Evolutionary conservation across 2,329 filamentous ascomycete species (phyloP), one percentile per base, ranked within the genome.

Genomic region (Phoma sp.): DNA sequence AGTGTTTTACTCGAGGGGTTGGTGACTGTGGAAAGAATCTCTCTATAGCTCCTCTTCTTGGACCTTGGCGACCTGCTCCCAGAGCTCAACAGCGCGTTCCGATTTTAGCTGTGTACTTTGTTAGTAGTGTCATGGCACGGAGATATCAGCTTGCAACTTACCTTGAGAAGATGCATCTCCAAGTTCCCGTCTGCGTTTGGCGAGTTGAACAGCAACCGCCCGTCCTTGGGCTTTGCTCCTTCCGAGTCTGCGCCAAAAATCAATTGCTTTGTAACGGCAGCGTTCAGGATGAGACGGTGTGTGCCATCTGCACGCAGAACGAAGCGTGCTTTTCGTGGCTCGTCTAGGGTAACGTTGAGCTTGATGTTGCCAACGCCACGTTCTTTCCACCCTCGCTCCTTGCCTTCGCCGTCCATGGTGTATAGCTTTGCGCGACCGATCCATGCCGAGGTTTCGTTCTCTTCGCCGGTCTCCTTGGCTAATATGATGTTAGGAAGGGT

Each of bases 221-320:
- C 91, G 58, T 89, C 84, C 37, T 84, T 86, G 27, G 91, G 87
- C 65, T 89, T 89, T 46, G 78, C 77, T 43, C 85, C 84, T 36
- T 76, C 72, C 4, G 77, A 70, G 59, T 92, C 86, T 57, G 91
- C 88, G 57, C 92, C 88, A 69, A 96, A 91, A 39, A 86, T 86
- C 84, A 96, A 90, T 5, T 87, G 85, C 53, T 90, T 88, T 56
- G 92, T 85, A 55, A 98, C 82, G 1, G 88, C 86, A 1, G 90
- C 91, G 77, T 98, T 98, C 45, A 98, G 81, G 58, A 96, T 88
- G 49, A 98, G 87, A 21, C 92, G 86, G 68, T 93, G 87, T 1
- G 91, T 95, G 57, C 92, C 92, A 69, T 97, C 93, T 63, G 96
- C 92, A 17, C 94, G 88, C 87, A 97, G 92, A 58, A 98, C 84